Base-by-base conservation (phyloP, 2,329 filamentous ascomycete genomes). In the Verticillium nubilum region DNA sequence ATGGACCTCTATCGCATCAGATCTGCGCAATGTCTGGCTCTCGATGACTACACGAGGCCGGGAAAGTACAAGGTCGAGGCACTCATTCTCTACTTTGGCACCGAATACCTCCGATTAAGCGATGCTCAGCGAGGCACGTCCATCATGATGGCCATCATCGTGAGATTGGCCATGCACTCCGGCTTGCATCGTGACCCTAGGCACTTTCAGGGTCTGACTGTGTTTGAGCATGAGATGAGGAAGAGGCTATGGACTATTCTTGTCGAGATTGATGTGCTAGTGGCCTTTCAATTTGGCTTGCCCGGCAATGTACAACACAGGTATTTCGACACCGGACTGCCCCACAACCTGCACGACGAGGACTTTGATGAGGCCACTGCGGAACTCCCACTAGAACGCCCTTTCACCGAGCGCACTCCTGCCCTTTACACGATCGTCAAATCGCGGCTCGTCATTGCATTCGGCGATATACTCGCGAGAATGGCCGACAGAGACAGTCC, bases 261-360 rank as follows among this genome's bases (percentile, higher is more conserved):
- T 4, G 66, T 72, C 17, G 72, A 76, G 58, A 66, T 76, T 3
- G 79, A 81, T 52, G 66, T 78, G 2, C 63, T 75, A 0, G 70
- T 79, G 4, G 78, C 77, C 0, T 72, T 75, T 13, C 78, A 80
- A 55, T 71, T 80, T 60, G 79, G 79, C 1, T 64, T 81, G 23
- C 79, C 79, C 1, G 71, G 73, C 2, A 73, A 80, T 66, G 70
- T 80, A 12, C 70, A 72, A 5, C 68, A 73, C 5, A 67, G 72
- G 19, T 69, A 76, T 15, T 70, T 68, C 35, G 79, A 82, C 60
- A 77, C 77, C 0, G 63, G 67, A 17, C 70, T 73, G 35, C 80
- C 80, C 1, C 67, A 68, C 0, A 82, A 81, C 54, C 67, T 81
- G 0, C 63, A 73, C 1, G 79, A 81, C 57, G 64, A 62, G 1